These are phyloP conservation scores for Tetrapisispora fleetii DNA, from an alignment of 805 yeast genomes.

Conservation along the genomic window DNA sequence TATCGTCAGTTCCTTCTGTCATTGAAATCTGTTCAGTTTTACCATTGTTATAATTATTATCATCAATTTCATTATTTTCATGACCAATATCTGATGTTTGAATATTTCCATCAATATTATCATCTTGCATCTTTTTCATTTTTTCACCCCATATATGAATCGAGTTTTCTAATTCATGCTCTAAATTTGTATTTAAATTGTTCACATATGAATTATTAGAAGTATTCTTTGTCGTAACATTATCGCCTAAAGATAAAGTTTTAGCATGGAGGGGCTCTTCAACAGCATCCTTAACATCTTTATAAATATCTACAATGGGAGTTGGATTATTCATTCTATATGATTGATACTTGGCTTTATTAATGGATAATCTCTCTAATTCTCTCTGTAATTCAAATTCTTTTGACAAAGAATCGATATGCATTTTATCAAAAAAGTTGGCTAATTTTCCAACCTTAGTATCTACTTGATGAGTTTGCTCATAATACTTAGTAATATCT, in stretches of 20 bases:
- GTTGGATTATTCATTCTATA: conserved; percentile 61
- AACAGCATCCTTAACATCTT: conserved; percentile 82
- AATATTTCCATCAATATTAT: conserved; percentile 3
- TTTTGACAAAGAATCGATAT: conserved; percentile 66
- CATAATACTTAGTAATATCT: background rate
- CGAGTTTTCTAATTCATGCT: conserved; percentile 24
- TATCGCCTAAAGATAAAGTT: conserved; percentile 4
- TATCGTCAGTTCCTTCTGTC: background rate
- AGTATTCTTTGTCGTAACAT: background rate
- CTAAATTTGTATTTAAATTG: conserved; percentile 17
- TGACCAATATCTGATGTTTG: too few relatives aligned
- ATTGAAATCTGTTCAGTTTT: background rate
- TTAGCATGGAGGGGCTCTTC: conserved; percentile 38
- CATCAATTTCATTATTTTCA: too few relatives aligned
- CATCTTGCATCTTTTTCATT: conserved; percentile 14
- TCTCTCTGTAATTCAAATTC: conserved; percentile 88
- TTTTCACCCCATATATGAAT: conserved; percentile 26
- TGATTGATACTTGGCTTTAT: conserved; percentile 53
- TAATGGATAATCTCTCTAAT: conserved; percentile 55
- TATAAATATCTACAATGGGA: conserved; percentile 86
- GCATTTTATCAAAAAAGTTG: conserved; percentile 59
- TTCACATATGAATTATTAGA: background rate
- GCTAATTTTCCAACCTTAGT: conserved; percentile 57
- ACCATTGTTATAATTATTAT: too few relatives aligned
- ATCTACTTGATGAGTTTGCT: conserved; percentile 9